Evolutionary conservation across 495 filamentous ascomycete species (phyloP).

Genomic region (Hypoxylon subgilvum): DNA sequence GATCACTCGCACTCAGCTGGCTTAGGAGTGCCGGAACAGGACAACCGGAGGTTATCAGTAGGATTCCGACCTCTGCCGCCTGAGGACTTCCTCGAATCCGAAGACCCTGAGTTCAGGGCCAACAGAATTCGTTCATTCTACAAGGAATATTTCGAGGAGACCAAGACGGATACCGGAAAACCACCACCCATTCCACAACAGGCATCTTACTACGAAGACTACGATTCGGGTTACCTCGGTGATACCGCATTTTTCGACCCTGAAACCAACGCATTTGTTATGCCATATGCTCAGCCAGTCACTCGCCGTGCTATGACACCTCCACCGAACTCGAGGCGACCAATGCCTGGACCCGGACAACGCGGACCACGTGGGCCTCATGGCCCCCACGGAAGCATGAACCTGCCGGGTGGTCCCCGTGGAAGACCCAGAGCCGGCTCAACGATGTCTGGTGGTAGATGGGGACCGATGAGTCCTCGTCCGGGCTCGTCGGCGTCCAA

Average conservation of each 20-base stretch:
- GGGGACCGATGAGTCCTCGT: conserved; percentile 51
- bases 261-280: conserved; percentile 72
- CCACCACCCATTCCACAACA: conserved; percentile 49
- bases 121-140: conserved; percentile 98
- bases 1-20: conserved; percentile 41
- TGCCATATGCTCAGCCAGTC: conserved; percentile 80
- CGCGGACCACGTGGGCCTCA: conserved; percentile 44
- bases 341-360: conserved; percentile 44
- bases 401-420: conserved; percentile 41
- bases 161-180: conserved; percentile 61
- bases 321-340: conserved; percentile 77
- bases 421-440: conserved; percentile 54
- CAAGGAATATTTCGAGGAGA: conserved; percentile 97
- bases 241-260: conserved; percentile 76
- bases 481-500: conserved; percentile 73
- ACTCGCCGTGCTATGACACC: conserved; percentile 96
- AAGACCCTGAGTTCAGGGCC: conserved; percentile 92
- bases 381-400: conserved; percentile 48
- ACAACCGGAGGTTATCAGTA: conserved; percentile 79
- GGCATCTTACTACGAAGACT: conserved; percentile 69
- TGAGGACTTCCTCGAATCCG: conserved; percentile 67
- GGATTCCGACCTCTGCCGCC: conserved; percentile 92
- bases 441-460: conserved; percentile 44
- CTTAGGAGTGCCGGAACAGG: conserved; percentile 63
- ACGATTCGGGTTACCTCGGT: conserved; percentile 67